Percentiles rank a stretch among this genome's conserved stretches.
Conservation (phyloP, 495 filamentous ascomycete species). For the Chaetomium cochliodes region DNA sequence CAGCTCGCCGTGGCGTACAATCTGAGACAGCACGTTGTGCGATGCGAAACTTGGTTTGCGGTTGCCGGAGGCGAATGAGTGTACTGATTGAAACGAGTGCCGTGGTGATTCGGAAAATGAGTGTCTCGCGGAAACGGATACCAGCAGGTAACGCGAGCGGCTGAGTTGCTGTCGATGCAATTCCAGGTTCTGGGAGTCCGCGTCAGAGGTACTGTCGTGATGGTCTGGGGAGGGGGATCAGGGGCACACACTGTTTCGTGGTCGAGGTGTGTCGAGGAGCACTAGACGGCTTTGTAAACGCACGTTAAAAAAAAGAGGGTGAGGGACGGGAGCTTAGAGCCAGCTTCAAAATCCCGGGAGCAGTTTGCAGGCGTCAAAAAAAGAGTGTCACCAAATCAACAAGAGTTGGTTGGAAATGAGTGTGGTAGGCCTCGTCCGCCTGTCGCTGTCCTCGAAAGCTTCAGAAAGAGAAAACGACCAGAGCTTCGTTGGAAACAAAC, state of each 20-base stretch:
- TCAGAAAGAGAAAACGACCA: slow-evolving; percentile 1
- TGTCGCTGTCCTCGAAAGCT: slow-evolving; percentile 6
- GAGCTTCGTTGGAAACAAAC: slow-evolving; percentile 5
- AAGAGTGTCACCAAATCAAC: slow-evolving; percentile 15
- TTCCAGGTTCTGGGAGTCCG: slow-evolving; percentile 14
- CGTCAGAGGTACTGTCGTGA: slow-evolving; percentile 35
- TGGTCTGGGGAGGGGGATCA: slow-evolving; percentile 31
- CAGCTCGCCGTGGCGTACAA: slow-evolving; percentile 6
- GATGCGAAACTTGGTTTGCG: background rate
- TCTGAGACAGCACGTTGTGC: background rate
- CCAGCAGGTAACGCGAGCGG: slow-evolving; percentile 2
- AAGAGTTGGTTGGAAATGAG: slow-evolving; percentile 17
- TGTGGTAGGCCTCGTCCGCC: slow-evolving; percentile 19
- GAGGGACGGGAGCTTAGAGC: slow-evolving; percentile 15
- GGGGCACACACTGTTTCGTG: slow-evolving; percentile 30
- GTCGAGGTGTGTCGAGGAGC: slow-evolving; percentile 34
- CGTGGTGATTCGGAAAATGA: slow-evolving; percentile 4
- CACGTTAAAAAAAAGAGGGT: slow-evolving; percentile 21
- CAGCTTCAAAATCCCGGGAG: slow-evolving; percentile 10
- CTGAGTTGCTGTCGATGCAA: background rate
- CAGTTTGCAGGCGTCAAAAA: slow-evolving; percentile 17
- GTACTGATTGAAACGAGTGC: slow-evolving; percentile 4
- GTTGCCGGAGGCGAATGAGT: background rate
- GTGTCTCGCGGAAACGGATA: slow-evolving; percentile 8
- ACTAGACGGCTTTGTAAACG: slow-evolving; percentile 24